A percentile compares a stretch with the other conserved stretches of the same genome.
Conservation (phyloP, 2,329 filamentous ascomycete species). For the Trichoderma gracile region DNA sequence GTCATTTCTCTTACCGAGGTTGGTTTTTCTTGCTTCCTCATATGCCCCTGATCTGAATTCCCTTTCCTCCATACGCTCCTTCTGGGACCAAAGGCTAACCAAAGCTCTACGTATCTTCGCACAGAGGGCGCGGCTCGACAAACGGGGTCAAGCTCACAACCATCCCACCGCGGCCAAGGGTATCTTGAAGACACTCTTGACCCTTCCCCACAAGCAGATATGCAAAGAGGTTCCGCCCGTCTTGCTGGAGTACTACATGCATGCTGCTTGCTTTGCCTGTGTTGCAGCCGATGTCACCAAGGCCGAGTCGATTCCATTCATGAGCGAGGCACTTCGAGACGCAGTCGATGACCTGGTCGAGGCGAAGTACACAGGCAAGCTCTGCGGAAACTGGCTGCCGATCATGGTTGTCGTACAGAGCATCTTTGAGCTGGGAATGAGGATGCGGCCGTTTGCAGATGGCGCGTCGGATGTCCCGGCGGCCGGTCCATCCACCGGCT, state of each 20-base stretch:
- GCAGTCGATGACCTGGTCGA: conserved; percentile 36
- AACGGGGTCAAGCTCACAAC: conserved; percentile 48
- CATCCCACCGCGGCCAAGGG: conserved; percentile 48
- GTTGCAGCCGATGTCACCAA: conserved; percentile 44
- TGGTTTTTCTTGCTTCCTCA: conserved; percentile 7
- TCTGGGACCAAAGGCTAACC: neutral
- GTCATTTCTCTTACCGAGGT: conserved; percentile 52
- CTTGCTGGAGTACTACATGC: conserved; percentile 51
- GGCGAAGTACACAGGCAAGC: conserved; percentile 39
- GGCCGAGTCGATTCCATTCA: conserved; percentile 35
- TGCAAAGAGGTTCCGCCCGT: conserved; percentile 46
- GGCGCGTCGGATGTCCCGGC: conserved; percentile 7
- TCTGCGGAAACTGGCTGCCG: conserved; percentile 45
- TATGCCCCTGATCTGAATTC: neutral
- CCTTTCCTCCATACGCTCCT: neutral
- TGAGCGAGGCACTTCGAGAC: conserved; percentile 37
- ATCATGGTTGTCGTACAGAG: conserved; percentile 41
- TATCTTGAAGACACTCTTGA: conserved; percentile 42
- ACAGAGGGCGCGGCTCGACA: conserved; percentile 46
- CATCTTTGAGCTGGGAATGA: conserved; percentile 47
- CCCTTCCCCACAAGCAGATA: conserved; percentile 36
- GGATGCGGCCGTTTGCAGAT: conserved; percentile 39
- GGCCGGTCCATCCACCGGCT: conserved; percentile 27
- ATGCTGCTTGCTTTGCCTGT: conserved; percentile 50
- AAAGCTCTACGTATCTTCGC: neutral